phyloP scores from a whole-genome alignment of 2,329 filamentous ascomycete genomes.

The Dissoconium aciculare region DNA sequence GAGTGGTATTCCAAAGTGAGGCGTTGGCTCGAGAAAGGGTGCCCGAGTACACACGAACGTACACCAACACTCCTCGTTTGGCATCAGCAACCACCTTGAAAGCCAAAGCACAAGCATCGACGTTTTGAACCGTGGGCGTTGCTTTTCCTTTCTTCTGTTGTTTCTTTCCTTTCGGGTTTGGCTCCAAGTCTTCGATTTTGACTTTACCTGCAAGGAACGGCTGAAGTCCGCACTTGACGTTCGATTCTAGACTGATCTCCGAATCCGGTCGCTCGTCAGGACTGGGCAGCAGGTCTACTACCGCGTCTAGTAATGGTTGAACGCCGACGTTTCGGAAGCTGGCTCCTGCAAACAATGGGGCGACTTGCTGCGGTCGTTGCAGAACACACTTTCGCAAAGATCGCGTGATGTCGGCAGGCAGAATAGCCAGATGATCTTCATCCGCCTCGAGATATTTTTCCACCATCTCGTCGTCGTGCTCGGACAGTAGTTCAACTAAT shows the following conservation, averaged over 20 bases:
- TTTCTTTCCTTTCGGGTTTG: constrained; percentile 19
- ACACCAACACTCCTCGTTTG: constrained; percentile 74
- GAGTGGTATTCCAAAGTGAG: constrained; percentile 72
- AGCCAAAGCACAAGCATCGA: constrained; percentile 54
- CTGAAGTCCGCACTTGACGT: constrained; percentile 38
- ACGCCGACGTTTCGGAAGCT: constrained; percentile 92
- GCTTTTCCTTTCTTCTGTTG: constrained; percentile 27
- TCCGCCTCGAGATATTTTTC: constrained; percentile 69
- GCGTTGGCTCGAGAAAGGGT: constrained; percentile 54
- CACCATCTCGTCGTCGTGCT: constrained; percentile 75
- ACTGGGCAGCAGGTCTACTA: constrained; percentile 74
- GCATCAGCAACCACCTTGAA: constrained; percentile 93
- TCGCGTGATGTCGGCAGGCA: constrained; percentile 50
- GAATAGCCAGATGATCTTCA: constrained; percentile 55
- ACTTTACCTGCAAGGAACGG: constrained; percentile 25
- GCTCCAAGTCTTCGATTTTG: constrained; percentile 13
- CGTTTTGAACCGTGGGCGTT: constrained; percentile 37
- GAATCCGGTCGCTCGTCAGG: constrained; percentile 68
- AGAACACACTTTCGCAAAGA: constrained; percentile 61
- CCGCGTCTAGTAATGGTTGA: constrained; percentile 75
- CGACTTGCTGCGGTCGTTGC: constrained; percentile 52
- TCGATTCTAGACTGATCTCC: constrained; percentile 51
- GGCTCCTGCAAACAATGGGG: constrained; percentile 79
- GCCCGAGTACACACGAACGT: constrained; percentile 83
- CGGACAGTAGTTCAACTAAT: constrained; percentile 70